phyloP scores from a whole-genome alignment of 1,139 yeast genomes.

The Debaryomyces psychrophilus region DNA sequence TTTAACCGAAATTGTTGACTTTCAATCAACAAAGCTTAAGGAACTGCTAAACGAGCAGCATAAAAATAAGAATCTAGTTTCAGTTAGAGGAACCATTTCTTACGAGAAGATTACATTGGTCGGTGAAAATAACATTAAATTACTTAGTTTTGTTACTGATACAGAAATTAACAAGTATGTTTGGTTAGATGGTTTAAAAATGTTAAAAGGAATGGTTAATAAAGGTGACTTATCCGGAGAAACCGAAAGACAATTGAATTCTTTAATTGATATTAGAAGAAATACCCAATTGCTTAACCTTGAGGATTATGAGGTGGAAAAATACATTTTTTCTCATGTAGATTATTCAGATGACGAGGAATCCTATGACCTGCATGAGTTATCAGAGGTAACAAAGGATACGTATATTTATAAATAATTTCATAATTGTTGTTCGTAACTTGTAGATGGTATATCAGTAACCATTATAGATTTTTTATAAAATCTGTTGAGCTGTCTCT shows the following conservation, averaged over 20 bases:
- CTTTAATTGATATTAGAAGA: constrained; percentile 61
- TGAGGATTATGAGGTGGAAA: constrained; percentile 25
- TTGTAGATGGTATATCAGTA: neutral
- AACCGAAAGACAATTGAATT: constrained; percentile 59
- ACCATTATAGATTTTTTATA: neutral
- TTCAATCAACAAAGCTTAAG: constrained; percentile 48
- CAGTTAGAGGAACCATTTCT: constrained; percentile 55
- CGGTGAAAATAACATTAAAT: constrained; percentile 42
- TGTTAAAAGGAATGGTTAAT: constrained; percentile 48
- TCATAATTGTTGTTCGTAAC: neutral
- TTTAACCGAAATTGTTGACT: constrained; percentile 41
- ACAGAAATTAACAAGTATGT: constrained; percentile 70
- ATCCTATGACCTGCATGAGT: constrained; percentile 45
- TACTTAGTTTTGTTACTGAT: constrained; percentile 68
- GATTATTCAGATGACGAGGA: constrained; percentile 44
- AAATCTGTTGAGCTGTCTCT: neutral
- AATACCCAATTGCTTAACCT: constrained; percentile 67
- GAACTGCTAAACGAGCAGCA: constrained; percentile 44
- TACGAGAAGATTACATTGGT: constrained; percentile 57
- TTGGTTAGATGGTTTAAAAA: constrained; percentile 80
- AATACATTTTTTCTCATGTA: constrained; percentile 14
- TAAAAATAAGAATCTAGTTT: constrained; percentile 44
- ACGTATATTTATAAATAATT: constrained; percentile 43
- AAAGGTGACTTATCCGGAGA: constrained; percentile 54
- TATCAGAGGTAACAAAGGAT: constrained; percentile 41